phyloP scores from a whole-genome alignment of 148 eudicot genomes.

The Rhododendron vialii region DNA sequence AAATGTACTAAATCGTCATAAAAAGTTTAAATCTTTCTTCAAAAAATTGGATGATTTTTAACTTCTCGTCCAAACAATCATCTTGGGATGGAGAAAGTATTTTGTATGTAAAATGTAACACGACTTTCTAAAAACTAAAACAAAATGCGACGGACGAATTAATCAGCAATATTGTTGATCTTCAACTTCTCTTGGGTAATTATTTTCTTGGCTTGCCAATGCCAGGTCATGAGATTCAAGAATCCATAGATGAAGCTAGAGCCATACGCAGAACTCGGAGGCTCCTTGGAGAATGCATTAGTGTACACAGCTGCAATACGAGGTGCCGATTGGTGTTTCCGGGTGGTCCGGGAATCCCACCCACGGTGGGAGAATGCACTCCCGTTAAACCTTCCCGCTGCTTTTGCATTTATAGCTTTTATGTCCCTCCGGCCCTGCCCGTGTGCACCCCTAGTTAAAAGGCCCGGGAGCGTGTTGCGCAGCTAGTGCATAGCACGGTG shows the following conservation, averaged over 20 bases:
- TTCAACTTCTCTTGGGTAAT: too few species aligned
- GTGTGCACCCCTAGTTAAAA: not conserved
- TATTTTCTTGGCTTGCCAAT: not conserved
- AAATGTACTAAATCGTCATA: too few species aligned
- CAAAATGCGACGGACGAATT: not conserved
- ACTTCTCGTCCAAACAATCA: too few species aligned
- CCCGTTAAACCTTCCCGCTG: not conserved
- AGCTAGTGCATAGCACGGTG: too few species aligned
- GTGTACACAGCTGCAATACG: not conserved
- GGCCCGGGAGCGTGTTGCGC: too few species aligned
- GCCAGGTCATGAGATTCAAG: not conserved
- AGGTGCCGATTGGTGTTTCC: not conserved
- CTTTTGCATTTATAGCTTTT: not conserved
- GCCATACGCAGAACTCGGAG: not conserved
- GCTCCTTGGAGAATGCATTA: not conserved
- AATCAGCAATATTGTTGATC: too few species aligned
- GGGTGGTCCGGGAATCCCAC: not conserved
- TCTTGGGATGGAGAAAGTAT: too few species aligned
- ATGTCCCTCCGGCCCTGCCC: not conserved
- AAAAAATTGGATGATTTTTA: too few species aligned
- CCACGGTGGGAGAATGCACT: not conserved
- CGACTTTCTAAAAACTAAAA: too few species aligned
- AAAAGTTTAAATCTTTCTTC: too few species aligned
- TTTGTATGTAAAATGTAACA: too few species aligned
- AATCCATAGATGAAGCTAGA: not conserved